Evolutionary conservation across 2,329 filamentous ascomycete genomes (phyloP), one percentile per base, ranked within the genome.

Genomic region (Colletotrichum liaoningense): DNA sequence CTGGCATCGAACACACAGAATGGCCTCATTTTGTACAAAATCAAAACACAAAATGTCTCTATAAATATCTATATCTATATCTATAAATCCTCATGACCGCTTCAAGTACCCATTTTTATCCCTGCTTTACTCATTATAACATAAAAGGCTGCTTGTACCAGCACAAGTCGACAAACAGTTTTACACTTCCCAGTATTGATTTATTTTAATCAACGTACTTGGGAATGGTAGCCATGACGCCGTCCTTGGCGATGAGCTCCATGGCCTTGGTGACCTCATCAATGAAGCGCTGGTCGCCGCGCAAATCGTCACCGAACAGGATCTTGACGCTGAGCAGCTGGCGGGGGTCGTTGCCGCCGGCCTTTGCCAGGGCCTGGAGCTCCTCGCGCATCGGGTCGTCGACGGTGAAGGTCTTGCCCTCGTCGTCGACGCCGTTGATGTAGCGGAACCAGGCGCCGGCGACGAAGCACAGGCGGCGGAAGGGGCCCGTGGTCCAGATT

Each of bases 221-320:
- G 75, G 85, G 83, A 65, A 89, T 79, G 1, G 86, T 87, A 67
- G 84, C 85, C 80, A 88, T 77, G 38, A 87, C 81, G 33, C 87
- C 87, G 58, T 88, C 86, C 76, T 81, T 79, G 68, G 79, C 76
- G 69, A 89, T 86, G 42, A 83, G 81, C 77, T 86, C 82, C 82
- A 88, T 84, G 1, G 86, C 86, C n/a, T 75, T 83, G 66, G 84
- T 82, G 24, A 88, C 79, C 79, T 87, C 84, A 59, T 83, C 72
- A 57, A 88, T 63, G 79, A 89, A 89, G 46, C 84, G 79, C 81
- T 86, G 76, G 78, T 88, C 86, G 57, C 60, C 67, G 72, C 87
- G 85, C 79, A 89, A 77, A 63, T 89, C 86, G 65, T 88, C 86
- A 78, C 87, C 87, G 63, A 89, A 89, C 2, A 89, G 80, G 68